Evolutionary conservation across 2,329 filamentous ascomycete species (phyloP), one percentile per base, ranked within the genome.

Genomic region (Dactylellina drechsleri): DNA sequence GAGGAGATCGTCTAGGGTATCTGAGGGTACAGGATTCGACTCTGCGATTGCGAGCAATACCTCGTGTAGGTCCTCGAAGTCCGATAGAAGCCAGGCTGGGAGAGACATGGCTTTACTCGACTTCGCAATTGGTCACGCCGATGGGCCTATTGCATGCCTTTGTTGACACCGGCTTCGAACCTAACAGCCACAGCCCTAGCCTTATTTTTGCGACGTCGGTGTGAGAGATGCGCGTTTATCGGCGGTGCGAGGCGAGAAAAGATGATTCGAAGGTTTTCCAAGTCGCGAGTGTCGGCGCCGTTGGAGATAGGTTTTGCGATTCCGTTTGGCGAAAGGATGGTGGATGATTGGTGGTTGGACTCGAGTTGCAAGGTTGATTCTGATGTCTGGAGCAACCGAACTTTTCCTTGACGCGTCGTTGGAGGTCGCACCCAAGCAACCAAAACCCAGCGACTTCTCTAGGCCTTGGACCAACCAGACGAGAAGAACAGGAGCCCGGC

Each of bases 61-160:
- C 82, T 91, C 88, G 82, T 96, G 92, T 79, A 99, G 88, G 82
- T 88, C 89, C 84, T 93, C 89, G 80, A 98, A 88, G 82, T 89
- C 88, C 20, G 72, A 76, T 13, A 62, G 40, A 31, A 76, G 65
- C 72, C 72, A 76, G 49, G 72, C 72, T 53, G 72, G 72, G 12
- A 71, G 52, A 49, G 66, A 61, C 72, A 71, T 71, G 40, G 12
- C 68, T 62, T 40, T 13, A 18, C 18, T 57, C 45, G 43, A 31
- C 45, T 65, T n/a, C 49, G 71, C 36, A 50, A 64, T 54, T n/a
- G 58, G 52, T 40, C 50, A 20, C 56, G 58, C 61, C 10, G 64
- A 45, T 23, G 53, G 64, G 52, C 58, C 64, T 57, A 68, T 75
- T 53, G 64, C 71, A 68, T 62, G 53, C 56, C 50, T 68, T 36